Evolutionary conservation across 129 eudicot genomes (phyloP).

Genomic region (Ambrosia artemisiifolia): DNA sequence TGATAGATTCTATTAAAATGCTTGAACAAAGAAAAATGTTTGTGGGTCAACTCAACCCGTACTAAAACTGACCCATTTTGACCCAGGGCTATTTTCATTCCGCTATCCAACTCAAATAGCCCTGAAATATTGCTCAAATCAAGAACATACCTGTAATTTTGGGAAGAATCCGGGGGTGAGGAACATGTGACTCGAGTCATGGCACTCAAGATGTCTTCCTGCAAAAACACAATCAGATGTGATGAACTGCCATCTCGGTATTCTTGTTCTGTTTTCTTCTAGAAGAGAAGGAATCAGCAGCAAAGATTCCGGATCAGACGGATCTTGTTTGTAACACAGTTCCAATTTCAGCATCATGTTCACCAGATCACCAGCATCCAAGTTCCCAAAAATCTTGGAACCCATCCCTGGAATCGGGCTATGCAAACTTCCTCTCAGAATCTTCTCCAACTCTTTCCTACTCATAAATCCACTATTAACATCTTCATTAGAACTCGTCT

Average conservation of each 20-base stretch:
- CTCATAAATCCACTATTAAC: conserved; percentile 48
- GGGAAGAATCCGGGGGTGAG: conserved; percentile 85
- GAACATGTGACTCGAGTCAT: conserved; percentile 83
- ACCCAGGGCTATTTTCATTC: background rate
- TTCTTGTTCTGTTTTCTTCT: conserved; percentile 68
- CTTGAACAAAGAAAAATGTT: background rate
- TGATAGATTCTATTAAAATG: background rate
- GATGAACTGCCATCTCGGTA: conserved; percentile 66
- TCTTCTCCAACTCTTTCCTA: conserved; percentile 72
- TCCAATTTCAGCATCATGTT: conserved; percentile 85
- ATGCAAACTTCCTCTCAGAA: conserved; percentile 59
- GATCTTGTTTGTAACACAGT: conserved; percentile 76
- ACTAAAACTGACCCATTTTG: background rate
- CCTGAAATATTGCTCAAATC: background rate
- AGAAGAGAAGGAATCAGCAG: conserved; percentile 69
- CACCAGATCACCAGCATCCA: conserved; percentile 76
- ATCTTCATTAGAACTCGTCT: conserved; percentile 33
- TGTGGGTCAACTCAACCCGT: background rate
- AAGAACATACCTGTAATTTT: conserved; percentile 62
- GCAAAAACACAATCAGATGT: conserved; percentile 56
- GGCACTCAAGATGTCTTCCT: conserved; percentile 85
- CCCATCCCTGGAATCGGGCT: conserved; percentile 83
- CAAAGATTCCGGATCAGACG: conserved; percentile 60
- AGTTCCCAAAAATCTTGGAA: conserved; percentile 59
- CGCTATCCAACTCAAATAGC: background rate